A percentile compares a stretch with the other conserved stretches of the same genome.
Evolutionary conservation across 192 early-diverging fungal genomes (phyloP).

Genomic region (Oehlia diaphana): DNA sequence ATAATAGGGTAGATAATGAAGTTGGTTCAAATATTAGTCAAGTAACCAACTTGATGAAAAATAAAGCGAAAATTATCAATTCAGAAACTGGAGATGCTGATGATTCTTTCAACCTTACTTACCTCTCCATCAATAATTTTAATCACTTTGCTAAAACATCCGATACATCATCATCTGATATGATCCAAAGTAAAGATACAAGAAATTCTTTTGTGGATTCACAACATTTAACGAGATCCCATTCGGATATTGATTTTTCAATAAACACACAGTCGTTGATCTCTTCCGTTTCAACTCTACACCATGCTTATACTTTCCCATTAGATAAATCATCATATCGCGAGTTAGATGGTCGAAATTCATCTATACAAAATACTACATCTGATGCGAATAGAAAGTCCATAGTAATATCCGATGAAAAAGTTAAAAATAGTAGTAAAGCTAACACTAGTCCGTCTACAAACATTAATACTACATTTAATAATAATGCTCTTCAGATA

Average conservation of each 20-base stretch:
- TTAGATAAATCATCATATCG: background rate
- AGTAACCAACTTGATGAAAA: background rate
- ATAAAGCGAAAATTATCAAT: background rate
- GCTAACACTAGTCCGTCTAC: background rate
- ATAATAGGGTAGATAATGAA: background rate
- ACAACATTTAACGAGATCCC: slow-evolving; percentile 12
- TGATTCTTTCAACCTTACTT: no score
- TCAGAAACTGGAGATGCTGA: background rate
- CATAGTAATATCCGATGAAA: slow-evolving; percentile 5
- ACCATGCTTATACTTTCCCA: background rate
- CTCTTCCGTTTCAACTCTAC: background rate
- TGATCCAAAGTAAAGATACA: background rate
- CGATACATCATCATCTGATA: background rate
- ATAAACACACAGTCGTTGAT: background rate
- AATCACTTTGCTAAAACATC: background rate
- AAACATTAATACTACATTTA: background rate
- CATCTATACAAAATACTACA: background rate
- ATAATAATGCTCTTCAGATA: background rate
- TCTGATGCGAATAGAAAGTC: background rate
- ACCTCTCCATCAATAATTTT: background rate
- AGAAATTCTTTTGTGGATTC: background rate
- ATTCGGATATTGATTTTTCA: background rate
- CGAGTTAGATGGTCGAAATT: background rate
- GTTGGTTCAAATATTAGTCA: no score
- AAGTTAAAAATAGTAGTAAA: slow-evolving; percentile 20